phyloP scores from a whole-genome alignment of 495 filamentous ascomycete genomes.

The Glonium stellatum region DNA sequence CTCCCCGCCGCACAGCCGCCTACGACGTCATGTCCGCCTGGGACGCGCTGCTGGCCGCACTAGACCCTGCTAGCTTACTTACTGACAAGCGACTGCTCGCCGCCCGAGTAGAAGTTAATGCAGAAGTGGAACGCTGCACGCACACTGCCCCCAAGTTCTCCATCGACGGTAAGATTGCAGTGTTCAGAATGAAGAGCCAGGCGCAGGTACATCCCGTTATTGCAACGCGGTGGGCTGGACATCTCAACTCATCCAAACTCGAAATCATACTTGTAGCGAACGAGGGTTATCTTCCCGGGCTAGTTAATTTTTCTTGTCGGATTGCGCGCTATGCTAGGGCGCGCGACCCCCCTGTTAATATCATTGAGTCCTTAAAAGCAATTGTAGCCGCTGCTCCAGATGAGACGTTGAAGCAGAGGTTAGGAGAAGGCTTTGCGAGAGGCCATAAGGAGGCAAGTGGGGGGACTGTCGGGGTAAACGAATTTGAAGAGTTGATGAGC shows the following conservation, averaged over 20 bases:
- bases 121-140: constrained; percentile 49
- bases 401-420: constrained; percentile 37
- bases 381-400: constrained; percentile 40
- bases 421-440: constrained; percentile 50
- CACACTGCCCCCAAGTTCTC: constrained; percentile 52
- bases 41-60: constrained; percentile 42
- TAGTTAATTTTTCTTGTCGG: constrained; percentile 55
- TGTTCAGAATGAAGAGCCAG: constrained; percentile 46
- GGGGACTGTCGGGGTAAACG: constrained; percentile 45
- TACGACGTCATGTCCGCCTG: constrained; percentile 51
- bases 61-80: constrained; percentile 37
- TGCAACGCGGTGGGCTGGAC: constrained; percentile 51
- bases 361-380: constrained; percentile 45
- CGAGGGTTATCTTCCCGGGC: constrained; percentile 48
- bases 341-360: constrained; percentile 45
- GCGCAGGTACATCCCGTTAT: constrained; percentile 55
- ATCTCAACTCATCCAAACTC: constrained; percentile 44
- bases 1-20: constrained; percentile 48
- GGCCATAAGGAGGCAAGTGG: constrained; percentile 56
- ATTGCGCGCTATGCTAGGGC: constrained; percentile 42
- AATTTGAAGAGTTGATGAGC: constrained; percentile 52
- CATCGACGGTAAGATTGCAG: constrained; percentile 48
- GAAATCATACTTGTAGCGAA: constrained; percentile 55
- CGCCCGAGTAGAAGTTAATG: constrained; percentile 46
- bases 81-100: too few relatives aligned